These are phyloP conservation scores for Globisporangium echinulatum DNA, from an alignment of 352 stramenopile genomes.

Conservation along the genomic window DNA sequence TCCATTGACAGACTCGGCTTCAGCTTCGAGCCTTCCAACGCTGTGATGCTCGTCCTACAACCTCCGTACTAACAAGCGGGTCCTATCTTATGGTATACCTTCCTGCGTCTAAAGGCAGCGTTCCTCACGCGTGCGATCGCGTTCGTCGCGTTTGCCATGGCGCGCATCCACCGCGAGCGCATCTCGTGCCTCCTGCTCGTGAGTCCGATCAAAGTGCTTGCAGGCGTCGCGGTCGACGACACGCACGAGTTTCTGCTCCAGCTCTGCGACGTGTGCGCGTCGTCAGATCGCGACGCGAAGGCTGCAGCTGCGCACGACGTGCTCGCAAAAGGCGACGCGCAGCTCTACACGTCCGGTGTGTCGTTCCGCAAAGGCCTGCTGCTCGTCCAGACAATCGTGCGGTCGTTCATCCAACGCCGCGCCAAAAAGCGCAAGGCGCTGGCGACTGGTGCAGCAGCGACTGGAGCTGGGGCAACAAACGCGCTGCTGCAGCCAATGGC, in stretches of 20 bases:
- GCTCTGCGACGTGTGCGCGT: constrained; percentile 56
- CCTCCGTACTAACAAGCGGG: too few species aligned
- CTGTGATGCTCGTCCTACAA: constrained; percentile 6
- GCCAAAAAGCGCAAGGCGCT: constrained; percentile 31
- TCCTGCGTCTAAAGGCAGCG: constrained; percentile 22
- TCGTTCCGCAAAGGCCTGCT: constrained; percentile 65
- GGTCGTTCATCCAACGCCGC: constrained; percentile 50
- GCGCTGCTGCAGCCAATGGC: constrained; percentile 25
- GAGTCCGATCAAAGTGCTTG: constrained; percentile 80
- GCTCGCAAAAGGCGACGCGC: constrained; percentile 48
- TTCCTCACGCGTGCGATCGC: constrained; percentile 73
- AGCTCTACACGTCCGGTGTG: constrained; percentile 69
- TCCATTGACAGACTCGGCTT: not conserved
- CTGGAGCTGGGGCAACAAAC: not conserved
- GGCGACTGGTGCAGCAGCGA: constrained; percentile 13
- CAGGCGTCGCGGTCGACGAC: constrained; percentile 52
- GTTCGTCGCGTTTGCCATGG: constrained; percentile 64
- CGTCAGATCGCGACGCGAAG: constrained; percentile 36
- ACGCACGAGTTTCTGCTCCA: constrained; percentile 75
- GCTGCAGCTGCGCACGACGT: constrained; percentile 50
- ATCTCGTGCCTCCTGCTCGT: constrained; percentile 73
- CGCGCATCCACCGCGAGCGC: constrained; percentile 25
- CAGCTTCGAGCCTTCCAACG: not conserved
- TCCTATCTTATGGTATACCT: too few species aligned
- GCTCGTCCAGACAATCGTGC: constrained; percentile 63